These are phyloP conservation scores for Dictyophora rubrovolvata DNA, from an alignment of 768 basidiomycete species.

Conservation along the genomic window DNA sequence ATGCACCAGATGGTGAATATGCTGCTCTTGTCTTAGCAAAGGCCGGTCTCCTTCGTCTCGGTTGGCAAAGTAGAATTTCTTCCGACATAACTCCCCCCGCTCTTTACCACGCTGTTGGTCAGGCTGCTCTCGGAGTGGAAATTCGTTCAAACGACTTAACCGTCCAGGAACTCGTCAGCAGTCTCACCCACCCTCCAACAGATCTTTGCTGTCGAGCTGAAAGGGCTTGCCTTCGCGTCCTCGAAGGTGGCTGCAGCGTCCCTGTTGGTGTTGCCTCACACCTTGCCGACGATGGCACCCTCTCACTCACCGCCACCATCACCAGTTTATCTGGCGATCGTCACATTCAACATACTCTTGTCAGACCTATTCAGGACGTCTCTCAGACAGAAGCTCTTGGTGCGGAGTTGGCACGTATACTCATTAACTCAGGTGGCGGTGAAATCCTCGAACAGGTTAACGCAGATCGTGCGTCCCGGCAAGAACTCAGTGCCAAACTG, in stretches of 20 bases:
- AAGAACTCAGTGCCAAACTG: slow-evolving; percentile 1
- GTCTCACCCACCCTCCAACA: slow-evolving; percentile 67
- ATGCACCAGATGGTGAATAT: slow-evolving; percentile 70
- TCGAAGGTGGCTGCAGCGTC: slow-evolving; percentile 97
- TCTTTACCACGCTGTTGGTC: slow-evolving; percentile 84
- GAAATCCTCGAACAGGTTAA: slow-evolving; percentile 79
- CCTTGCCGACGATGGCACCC: slow-evolving; percentile 22
- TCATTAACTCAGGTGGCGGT: slow-evolving; percentile 65
- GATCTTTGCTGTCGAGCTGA: slow-evolving; percentile 75
- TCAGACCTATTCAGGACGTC: slow-evolving; percentile 36
- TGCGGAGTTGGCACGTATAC: slow-evolving; percentile 44
- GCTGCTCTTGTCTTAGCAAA: slow-evolving; percentile 87
- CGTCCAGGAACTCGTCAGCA: slow-evolving; percentile 52
- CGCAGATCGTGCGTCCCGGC: slow-evolving; percentile 35
- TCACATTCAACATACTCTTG: slow-evolving; percentile 61
- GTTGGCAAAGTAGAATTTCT: slow-evolving; percentile 65
- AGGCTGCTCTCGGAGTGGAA: slow-evolving; percentile 87
- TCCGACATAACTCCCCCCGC: slow-evolving; percentile 62
- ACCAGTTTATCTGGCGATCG: slow-evolving; percentile 67
- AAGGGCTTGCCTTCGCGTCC: slow-evolving; percentile 73
- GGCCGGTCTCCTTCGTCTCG: slow-evolving; percentile 80
- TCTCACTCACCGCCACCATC: slow-evolving; percentile 72
- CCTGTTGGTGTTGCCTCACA: slow-evolving; percentile 75
- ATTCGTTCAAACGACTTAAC: slow-evolving; percentile 57
- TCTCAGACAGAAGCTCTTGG: slow-evolving; percentile 67